Base-by-base conservation (phyloP, 306 rosid species). In the Cicer chorassanicum region DNA sequence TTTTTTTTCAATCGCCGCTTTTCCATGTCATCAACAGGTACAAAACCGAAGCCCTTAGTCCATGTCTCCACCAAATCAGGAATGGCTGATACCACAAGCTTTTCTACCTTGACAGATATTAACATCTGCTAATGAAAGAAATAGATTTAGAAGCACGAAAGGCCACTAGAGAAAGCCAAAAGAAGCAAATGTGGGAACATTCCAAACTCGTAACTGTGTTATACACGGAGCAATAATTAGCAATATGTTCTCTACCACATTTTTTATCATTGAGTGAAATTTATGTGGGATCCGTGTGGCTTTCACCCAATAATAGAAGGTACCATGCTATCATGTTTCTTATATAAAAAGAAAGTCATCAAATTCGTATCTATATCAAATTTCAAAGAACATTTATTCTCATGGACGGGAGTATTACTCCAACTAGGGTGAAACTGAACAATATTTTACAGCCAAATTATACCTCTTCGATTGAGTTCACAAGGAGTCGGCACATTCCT, bases 401-500 rank as follows among this genome's bases (percentile, higher is more conserved):
- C 60, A 53, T 38, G 44, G 55, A 62, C 68, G 66, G 74, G 44
- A 75, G 41, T 43, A 41, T 38, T 38, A 11, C 56, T 14, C 65
- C 48, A 67, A 50, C 53, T 49, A 39, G 16, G 68, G 34, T 46
- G 2, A 57, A 77, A 72, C 12, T 39, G 9, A 71, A 59, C 36
- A 41, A 42, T 36, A 29, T 24, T 38, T 40, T 13, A 50, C 49
- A n/a, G 59, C 71, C 48, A 76, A 79, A 53, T 19, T 43, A 65
- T 75, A 94, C 99, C 97, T 94, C 84, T 80, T 94, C 95, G 72
- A 94, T 90, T 41, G 91, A 89, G 81, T 42, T 84, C 84, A 94
- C 75, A 57, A 94, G 97, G 75, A 80, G 89, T 24, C 97, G 90
- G 80, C 99, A 87, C 99, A 94, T 94, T 87, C 99, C 99, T 83